These are phyloP conservation scores for Nicotiana tabacum DNA, from an alignment of 257 asterid species.

Conservation along the genomic window DNA sequence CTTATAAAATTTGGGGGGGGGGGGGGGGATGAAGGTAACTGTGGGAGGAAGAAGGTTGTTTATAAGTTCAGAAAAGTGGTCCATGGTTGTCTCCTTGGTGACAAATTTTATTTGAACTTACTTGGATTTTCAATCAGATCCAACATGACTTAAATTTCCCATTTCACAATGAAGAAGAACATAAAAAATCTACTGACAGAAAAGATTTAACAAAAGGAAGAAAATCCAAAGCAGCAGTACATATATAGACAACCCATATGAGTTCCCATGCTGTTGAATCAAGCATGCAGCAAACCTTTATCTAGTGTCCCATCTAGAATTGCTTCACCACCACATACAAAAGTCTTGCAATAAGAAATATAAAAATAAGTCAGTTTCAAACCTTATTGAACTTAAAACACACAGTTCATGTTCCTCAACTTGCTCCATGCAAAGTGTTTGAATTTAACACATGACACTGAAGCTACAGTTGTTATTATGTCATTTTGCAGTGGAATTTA, in stretches of 20 bases:
- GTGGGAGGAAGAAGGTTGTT: not conserved
- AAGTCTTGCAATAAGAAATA: constrained; percentile 17
- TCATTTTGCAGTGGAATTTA: constrained; percentile 35
- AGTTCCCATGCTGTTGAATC: constrained; percentile 61
- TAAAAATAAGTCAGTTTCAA: constrained; percentile 20
- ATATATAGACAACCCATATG: constrained; percentile 62
- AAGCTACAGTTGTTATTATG: constrained; percentile 33
- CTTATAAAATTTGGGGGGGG: not conserved
- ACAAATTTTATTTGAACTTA: not conserved
- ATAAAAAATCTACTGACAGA: constrained; percentile 14
- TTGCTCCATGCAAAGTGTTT: constrained; percentile 25
- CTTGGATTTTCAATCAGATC: constrained; percentile 1
- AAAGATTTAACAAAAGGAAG: constrained; percentile 7
- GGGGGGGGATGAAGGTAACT: not conserved
- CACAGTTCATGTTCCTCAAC: constrained; percentile 36
- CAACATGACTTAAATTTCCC: constrained; percentile 16
- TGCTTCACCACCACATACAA: constrained; percentile 48
- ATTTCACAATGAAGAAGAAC: constrained; percentile 9
- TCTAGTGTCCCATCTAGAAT: constrained; percentile 39
- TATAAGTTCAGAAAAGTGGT: constrained; percentile 11
- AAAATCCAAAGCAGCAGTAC: constrained; percentile 14
- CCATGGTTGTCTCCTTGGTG: constrained; percentile 12
- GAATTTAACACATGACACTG: constrained; percentile 31
- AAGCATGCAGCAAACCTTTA: constrained; percentile 35
- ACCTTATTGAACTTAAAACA: constrained; percentile 24